Conservation (phyloP, 1,284 basidiomycete species). For the Athelia sp. region DNA sequence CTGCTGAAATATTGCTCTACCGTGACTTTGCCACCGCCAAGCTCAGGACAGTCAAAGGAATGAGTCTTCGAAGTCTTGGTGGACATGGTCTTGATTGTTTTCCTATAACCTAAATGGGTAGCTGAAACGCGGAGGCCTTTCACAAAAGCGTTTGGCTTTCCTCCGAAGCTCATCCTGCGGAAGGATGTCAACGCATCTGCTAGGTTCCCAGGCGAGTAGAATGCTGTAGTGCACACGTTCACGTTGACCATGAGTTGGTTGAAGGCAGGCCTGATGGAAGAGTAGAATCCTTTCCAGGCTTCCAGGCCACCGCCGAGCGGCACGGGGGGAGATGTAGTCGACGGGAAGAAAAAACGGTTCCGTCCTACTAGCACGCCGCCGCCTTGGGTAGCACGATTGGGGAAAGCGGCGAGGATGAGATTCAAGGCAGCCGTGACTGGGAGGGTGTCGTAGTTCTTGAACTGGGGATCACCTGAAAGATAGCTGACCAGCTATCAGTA, state of each 20-base stretch:
- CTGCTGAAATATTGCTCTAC: constrained; percentile 60
- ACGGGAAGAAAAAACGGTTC: constrained; percentile 72
- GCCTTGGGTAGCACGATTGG: constrained; percentile 46
- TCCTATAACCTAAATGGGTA: constrained; percentile 52
- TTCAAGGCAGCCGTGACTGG: constrained; percentile 73
- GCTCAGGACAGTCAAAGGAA: constrained; percentile 50
- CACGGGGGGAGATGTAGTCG: constrained; percentile 33
- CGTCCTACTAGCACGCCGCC: constrained; percentile 68
- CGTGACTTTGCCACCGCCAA: constrained; percentile 37
- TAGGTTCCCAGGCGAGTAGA: constrained; percentile 62
- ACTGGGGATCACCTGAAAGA: constrained; percentile 52
- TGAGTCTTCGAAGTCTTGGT: constrained; percentile 43
- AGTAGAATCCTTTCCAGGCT: constrained; percentile 71
- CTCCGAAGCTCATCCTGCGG: constrained; percentile 42
- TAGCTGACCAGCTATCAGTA: constrained; percentile 37
- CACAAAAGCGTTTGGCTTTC: constrained; percentile 46
- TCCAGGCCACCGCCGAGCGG: constrained; percentile 58
- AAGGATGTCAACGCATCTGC: constrained; percentile 54
- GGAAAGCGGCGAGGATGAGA: constrained; percentile 59
- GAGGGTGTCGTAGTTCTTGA: constrained; percentile 57
- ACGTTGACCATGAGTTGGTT: constrained; percentile 77
- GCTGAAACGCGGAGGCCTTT: constrained; percentile 56
- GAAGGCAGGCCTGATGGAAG: constrained; percentile 68
- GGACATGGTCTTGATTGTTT: constrained; percentile 51
- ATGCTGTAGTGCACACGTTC: constrained; percentile 74